Evolutionary conservation across 495 filamentous ascomycete species (phyloP), one percentile per base, ranked within the genome.

Genomic region (Penicillium cosmopolitanum): DNA sequence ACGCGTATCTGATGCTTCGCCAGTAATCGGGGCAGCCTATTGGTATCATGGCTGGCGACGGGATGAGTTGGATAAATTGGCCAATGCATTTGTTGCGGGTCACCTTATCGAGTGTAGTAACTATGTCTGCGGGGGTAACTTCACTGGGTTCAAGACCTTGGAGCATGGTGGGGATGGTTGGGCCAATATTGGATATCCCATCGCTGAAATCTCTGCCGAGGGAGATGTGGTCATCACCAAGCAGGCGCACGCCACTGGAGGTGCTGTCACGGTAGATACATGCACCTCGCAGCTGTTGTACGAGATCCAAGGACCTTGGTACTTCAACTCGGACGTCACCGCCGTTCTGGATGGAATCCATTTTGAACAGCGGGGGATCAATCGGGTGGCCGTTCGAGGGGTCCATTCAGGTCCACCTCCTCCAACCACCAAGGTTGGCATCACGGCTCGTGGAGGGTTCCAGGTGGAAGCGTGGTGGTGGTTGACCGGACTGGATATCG

Each of bases 221-320:
- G 84, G 84, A 6, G 63, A 71, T 3, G 78, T 77, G 21, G 65
- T 82, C 36, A 78, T 79, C 65, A 79, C 77, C 47, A 78, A 76
- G 60, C 77, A 79, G 48, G 62, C 63, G 3, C 63, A 72, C 53
- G 47, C 67, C 6, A 73, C 64, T 1, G 74, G 74, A 0, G 77
- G 77, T 34, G 50, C 67, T 6, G 74, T 70, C 36, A 82, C 76
- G 2, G 80, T 77, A 12, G 77, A 85, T 40, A 85, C 82, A 2
- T 79, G 83, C 46, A 80, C 78, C 12, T 79, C 73, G 13, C 81
- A 86, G 57, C 64, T 86, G 4, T 62, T 87, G 15, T 87, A 87
- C 66, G 85, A 87, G 63, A 81, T 87, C 43, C 84, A 87, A 58
- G 85, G 85, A 1, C 77, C 76, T 2, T 77, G 77, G 65, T 85